Percentiles rank a stretch among this genome's conserved stretches.
phyloP scores from a whole-genome alignment of 2,329 filamentous ascomycete genomes.

The Apiospora aurea region DNA sequence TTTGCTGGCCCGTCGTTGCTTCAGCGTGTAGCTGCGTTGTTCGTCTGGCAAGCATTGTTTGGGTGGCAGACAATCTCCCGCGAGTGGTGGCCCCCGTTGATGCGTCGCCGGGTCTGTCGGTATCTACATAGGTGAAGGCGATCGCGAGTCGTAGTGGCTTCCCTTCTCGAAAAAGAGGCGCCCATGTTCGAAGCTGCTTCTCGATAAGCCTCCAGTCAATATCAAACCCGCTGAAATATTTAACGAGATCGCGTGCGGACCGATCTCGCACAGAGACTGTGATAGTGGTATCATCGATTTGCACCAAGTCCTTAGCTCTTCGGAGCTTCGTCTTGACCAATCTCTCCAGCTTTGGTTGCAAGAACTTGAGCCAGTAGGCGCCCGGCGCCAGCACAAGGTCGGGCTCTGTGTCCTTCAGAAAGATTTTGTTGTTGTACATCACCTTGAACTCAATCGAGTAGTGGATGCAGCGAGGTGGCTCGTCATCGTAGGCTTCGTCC shows the following conservation, averaged over 20 bases:
- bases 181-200: neutral
- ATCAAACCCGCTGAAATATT: neutral
- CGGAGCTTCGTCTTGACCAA: conserved; percentile 29
- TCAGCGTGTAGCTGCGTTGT: conserved; percentile 1
- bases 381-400: conserved; percentile 36
- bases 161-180: neutral
- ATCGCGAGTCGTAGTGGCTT: neutral
- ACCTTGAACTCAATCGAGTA: conserved; percentile 40
- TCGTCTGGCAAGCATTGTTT: neutral
- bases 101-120: neutral
- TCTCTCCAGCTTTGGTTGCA: conserved; percentile 30
- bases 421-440: conserved; percentile 34
- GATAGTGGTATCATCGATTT: neutral
- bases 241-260: conserved; percentile 6
- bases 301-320: neutral
- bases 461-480: conserved; percentile 34
- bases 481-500: neutral
- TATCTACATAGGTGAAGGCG: neutral
- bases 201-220: conserved; percentile 16
- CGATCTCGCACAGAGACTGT: conserved; percentile 12
- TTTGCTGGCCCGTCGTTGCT: neutral
- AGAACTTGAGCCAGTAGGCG: conserved; percentile 29
- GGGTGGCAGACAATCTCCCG: neutral
- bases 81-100: neutral
- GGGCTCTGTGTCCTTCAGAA: conserved; percentile 38